Conservation (phyloP, 148 eudicot genomes). For the Amaranthus hypochondriacus region DNA sequence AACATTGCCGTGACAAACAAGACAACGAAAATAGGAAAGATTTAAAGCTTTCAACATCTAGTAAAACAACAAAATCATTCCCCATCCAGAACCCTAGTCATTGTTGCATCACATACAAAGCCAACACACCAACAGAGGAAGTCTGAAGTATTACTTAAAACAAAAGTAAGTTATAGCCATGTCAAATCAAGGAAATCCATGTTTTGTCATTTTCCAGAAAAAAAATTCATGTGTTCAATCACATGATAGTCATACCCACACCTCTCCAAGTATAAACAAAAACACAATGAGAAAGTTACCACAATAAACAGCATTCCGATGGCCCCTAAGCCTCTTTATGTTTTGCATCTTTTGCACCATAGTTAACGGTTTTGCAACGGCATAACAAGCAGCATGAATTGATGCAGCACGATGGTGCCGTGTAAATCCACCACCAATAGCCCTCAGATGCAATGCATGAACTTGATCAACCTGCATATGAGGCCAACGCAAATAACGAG, state of each 20-base stretch:
- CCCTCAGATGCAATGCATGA: conserved; percentile 76
- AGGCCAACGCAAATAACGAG: conserved; percentile 90
- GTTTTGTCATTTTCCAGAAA: no score
- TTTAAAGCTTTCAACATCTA: neutral
- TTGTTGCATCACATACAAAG: neutral
- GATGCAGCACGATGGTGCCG: conserved; percentile 95
- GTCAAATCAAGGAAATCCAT: neutral
- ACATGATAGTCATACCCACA: neutral
- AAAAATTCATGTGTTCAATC: neutral
- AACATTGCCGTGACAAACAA: no score
- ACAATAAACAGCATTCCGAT: conserved; percentile 91
- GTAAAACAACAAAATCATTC: no score
- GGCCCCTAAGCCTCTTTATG: conserved; percentile 83
- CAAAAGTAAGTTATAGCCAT: neutral
- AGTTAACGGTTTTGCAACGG: conserved; percentile 86
- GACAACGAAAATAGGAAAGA: neutral
- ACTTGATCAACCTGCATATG: conserved; percentile 93
- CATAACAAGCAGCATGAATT: conserved; percentile 73
- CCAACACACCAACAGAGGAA: conserved; percentile 2
- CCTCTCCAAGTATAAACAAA: neutral
- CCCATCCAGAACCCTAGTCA: neutral
- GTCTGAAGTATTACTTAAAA: neutral
- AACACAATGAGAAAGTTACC: conserved; percentile 41
- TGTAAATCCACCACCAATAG: conserved; percentile 92
- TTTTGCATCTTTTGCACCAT: conserved; percentile 98